Conservation (phyloP, 768 basidiomycete genomes). For the Zangia roseola region DNA sequence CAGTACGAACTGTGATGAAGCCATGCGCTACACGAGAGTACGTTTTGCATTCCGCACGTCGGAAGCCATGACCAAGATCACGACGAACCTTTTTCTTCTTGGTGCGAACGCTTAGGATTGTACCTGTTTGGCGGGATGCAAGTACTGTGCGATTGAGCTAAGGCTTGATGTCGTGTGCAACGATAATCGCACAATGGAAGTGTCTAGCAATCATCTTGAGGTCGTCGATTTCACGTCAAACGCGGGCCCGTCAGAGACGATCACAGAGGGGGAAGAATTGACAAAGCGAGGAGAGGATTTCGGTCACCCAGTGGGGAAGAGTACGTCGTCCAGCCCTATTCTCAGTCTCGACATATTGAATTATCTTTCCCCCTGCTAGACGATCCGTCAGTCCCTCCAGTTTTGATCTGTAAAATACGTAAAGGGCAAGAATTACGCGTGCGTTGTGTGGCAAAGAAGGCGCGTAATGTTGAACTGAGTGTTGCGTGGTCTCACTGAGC, state of each 20-base stretch:
- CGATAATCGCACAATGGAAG: conserved; percentile 71
- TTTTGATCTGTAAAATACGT: conserved; percentile 87
- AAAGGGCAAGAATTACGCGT: conserved; percentile 91
- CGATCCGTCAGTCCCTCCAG: conserved; percentile 60
- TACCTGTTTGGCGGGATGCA: conserved; percentile 80
- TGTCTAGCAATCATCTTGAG: conserved; percentile 86
- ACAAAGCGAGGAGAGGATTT: conserved; percentile 72
- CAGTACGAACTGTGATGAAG: conserved; percentile 86
- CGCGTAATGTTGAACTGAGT: conserved; percentile 30
- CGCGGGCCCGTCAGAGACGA: conserved; percentile 35
- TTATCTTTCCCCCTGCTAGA: conserved; percentile 36
- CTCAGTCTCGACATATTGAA: conserved; percentile 2
- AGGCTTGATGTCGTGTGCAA: conserved; percentile 73
- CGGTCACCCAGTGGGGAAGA: conserved; percentile 83
- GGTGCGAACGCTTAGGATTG: conserved; percentile 68
- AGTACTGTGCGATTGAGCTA: conserved; percentile 83
- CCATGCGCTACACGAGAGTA: conserved; percentile 76
- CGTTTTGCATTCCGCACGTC: conserved; percentile 23
- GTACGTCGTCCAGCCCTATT: conserved; percentile 41
- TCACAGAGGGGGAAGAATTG: conserved; percentile 62
- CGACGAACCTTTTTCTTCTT: conserved; percentile 1
- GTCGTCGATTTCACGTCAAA: conserved; percentile 43
- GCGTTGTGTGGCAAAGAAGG: conserved; percentile 91
- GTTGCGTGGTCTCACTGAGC: not conserved
- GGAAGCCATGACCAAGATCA: not conserved